Percentiles rank a stretch among this genome's conserved stretches.
These are phyloP conservation scores for Teratosphaeria destructans DNA, from an alignment of 2,329 filamentous ascomycete genomes.

Conservation along the genomic window DNA sequence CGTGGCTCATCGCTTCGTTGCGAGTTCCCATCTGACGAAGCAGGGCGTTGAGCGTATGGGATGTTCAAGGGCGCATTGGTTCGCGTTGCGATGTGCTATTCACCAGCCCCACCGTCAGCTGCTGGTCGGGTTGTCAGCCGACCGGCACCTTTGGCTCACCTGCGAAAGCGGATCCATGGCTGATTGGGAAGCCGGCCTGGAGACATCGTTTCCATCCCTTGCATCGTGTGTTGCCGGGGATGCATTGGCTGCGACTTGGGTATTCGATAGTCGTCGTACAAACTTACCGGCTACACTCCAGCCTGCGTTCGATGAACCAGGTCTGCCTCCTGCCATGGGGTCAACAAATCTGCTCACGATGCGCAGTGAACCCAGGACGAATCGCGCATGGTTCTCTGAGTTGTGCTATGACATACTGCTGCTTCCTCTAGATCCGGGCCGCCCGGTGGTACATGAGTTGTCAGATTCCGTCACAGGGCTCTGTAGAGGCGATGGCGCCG, in stretches of 20 bases:
- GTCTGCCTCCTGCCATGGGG: constrained; percentile 2
- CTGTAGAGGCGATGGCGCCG: constrained; percentile 17
- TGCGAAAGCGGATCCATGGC: constrained; percentile 59
- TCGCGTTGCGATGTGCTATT: constrained; percentile 49
- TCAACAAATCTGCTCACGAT: background rate
- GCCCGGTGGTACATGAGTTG: background rate
- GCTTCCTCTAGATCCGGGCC: background rate
- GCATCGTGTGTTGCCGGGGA: constrained; percentile 6
- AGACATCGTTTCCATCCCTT: constrained; percentile 6
- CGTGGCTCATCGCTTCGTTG: background rate
- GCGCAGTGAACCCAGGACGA: background rate
- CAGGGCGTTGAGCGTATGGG: constrained; percentile 43
- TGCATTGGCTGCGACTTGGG: constrained; percentile 4
- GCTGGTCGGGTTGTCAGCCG: background rate
- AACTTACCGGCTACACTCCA: constrained; percentile 2
- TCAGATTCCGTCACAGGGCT: background rate
- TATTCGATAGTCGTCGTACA: constrained; percentile 5
- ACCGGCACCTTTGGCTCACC: constrained; percentile 36
- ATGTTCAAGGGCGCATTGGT: constrained; percentile 49
- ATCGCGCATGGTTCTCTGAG: background rate
- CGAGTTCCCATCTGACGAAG: constrained; percentile 14
- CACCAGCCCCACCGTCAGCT: constrained; percentile 1
- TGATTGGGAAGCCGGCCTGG: constrained; percentile 27
- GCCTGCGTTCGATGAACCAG: constrained; percentile 1
- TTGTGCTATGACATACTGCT: background rate